A percentile compares a stretch with the other conserved stretches of the same genome.
phyloP scores from a whole-genome alignment of 305 asterid species.

The Plantago coronopus region DNA sequence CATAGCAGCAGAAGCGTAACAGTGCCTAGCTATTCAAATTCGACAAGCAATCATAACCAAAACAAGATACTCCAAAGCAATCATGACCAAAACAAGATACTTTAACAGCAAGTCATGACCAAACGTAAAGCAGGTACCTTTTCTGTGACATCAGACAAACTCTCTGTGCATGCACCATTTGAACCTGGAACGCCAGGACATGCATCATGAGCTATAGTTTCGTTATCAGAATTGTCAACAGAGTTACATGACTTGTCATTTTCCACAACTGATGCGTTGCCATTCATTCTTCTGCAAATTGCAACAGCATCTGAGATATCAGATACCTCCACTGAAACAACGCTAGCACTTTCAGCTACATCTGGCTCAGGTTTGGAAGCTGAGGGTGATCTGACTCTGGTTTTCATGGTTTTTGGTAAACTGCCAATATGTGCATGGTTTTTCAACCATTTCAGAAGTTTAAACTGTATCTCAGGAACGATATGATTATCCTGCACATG shows the following conservation, averaged over 20 bases:
- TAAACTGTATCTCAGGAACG: constrained; percentile 51
- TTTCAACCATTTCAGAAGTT: constrained; percentile 72
- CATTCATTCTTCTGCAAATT: constrained; percentile 73
- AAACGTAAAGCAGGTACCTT: constrained; percentile 41
- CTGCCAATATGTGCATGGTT: constrained; percentile 55
- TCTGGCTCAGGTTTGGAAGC: constrained; percentile 41
- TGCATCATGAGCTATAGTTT: constrained; percentile 28
- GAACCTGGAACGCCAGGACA: constrained; percentile 44
- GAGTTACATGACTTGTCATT: constrained; percentile 36
- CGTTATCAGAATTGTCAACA: constrained; percentile 32
- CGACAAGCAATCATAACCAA: constrained; percentile 4
- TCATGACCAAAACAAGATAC: constrained; percentile 10
- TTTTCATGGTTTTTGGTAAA: constrained; percentile 48
- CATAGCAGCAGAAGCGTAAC: neutral
- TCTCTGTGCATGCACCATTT: constrained; percentile 27
- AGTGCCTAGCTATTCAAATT: constrained; percentile 1
- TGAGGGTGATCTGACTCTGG: constrained; percentile 38
- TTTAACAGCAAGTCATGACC: constrained; percentile 9
- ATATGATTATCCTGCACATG: constrained; percentile 58
- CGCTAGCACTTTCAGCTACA: constrained; percentile 39
- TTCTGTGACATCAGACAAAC: constrained; percentile 31
- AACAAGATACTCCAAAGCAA: neutral
- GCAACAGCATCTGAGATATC: constrained; percentile 50
- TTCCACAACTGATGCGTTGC: constrained; percentile 43
- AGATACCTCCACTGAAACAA: constrained; percentile 45